Evolutionary conservation across 2,329 filamentous ascomycete species (phyloP), one percentile per base, ranked within the genome.

Genomic region (Sporothrix brasiliensis): DNA sequence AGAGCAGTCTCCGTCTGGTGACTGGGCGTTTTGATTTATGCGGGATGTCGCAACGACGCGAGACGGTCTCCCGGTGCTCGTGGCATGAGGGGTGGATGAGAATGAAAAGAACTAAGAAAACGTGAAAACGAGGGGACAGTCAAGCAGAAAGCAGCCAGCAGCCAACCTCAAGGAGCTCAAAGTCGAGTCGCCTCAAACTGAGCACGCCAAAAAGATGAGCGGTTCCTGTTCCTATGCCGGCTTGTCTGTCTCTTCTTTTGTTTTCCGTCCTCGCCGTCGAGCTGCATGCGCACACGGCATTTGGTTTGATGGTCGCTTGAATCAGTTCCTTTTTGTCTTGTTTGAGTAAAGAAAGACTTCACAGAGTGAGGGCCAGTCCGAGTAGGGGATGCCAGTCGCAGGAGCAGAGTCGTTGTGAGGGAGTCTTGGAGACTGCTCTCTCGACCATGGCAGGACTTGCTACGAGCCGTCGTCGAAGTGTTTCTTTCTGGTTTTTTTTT

Each of bases 401-500:
- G 56, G 56, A 61, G 56, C 7, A 39, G 4, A 6, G 4, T 14
- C n/a, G 0, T 21, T 16, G 10, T 11, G 3, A 9, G 34, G 34
- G 34, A 7, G 34, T 34, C 34, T 34, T 34, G 5, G 34, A 34
- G 34, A 9, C n/a, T 21, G 11, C 56, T 61, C 56, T 61, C 56
- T 61, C 56, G 56, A 61, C 34, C 10, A 21, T 21, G 19, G 56
- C 56, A 44, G 56, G 56, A 61, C 56, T 61, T 61, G 56, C 56
- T 61, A 5, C 56, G n/a, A 61, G 56, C 56, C 56, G 56, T 61
- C 56, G 56, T 61, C 44, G 34, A 44, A 44, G 19, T 21, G 11
- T 58, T 6, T 56, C 34, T 27, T 10, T 53, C 5, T 53, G 19
- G 27, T 1, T n/a, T n/a, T n/a, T n/a, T n/a, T n/a, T n/a, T n/a